These are phyloP conservation scores for Adansonia rubrostipa DNA, from an alignment of 441 rosid genomes.

Conservation along the genomic window DNA sequence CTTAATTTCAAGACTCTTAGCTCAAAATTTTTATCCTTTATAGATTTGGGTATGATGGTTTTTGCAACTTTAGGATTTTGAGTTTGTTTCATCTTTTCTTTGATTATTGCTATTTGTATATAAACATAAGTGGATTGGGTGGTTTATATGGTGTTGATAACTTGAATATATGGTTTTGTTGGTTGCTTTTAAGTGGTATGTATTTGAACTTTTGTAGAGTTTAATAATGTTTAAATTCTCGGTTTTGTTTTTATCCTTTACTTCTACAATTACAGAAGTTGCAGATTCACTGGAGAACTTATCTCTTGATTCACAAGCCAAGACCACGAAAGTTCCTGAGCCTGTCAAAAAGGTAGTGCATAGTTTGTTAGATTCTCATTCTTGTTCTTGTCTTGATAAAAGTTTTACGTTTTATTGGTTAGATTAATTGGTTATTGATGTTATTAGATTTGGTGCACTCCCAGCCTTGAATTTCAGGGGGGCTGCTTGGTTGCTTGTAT, in stretches of 20 bases:
- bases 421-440: background rate
- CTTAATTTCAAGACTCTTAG: background rate
- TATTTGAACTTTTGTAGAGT: background rate
- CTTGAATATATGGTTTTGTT: constrained; percentile 1
- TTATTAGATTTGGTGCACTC: constrained; percentile 5
- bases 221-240: background rate
- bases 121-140: background rate
- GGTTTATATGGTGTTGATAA: background rate
- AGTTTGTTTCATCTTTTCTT: background rate
- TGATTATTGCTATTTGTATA: background rate
- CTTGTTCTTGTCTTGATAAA: background rate
- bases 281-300: constrained; percentile 57
- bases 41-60: constrained; percentile 1
- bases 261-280: constrained; percentile 46
- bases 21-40: background rate
- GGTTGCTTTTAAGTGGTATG: constrained; percentile 10
- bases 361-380: background rate
- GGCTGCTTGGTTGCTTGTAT: constrained; percentile 6
- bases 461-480: background rate
- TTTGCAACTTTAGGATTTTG: background rate
- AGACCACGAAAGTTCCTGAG: constrained; percentile 37
- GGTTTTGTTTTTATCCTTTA: constrained; percentile 24
- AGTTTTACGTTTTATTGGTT: constrained; percentile 5
- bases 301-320: constrained; percentile 48
- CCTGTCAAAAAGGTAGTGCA: constrained; percentile 44